Base-by-base conservation (phyloP, 805 yeast species). In the Starmerella stellata region DNA sequence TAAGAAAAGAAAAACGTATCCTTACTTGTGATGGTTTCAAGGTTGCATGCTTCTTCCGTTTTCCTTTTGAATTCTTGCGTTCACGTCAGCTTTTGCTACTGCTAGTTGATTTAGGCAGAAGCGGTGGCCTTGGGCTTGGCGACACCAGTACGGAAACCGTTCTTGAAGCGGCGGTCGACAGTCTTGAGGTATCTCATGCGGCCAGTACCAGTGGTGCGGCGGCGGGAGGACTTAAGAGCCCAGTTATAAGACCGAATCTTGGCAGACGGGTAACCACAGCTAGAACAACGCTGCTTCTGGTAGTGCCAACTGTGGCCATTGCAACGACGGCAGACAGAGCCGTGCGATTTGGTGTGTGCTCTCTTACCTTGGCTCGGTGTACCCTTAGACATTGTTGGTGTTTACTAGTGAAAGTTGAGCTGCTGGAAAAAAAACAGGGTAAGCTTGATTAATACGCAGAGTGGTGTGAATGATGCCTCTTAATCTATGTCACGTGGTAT, bases 211-310 rank as follows among this genome's bases (percentile, higher is more conserved):
- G 95, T 85, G 57, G 98, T 90, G 69, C 79, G 78, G 81, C 98
- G 83, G 82, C 98, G 83, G 78, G 85, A 81, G 63, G 95, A 94
- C 79, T 90, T 90, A 56, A 70, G 69, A 68, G 92, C 95, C 98
- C 98, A 90, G 95, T 90, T 90, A 93, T 62, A 59, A 36, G 60
- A 55, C 50, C 98, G 85, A 70, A 78, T 66, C 75, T 90, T 90
- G 60, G 96, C 96, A 62, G 96, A 82, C 72, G 98, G 98, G 78
- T 90, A 90, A 63, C 98, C 98, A 74, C 98, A 90, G 56, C 90
- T 69, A 66, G 96, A 66, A 74, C 98, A 90, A 61, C 94, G 82
- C 77, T 81, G 80, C 93, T 87, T 90, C 75, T 90, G 98, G 66
- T 78, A 70, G 74, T 90, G 96, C 93, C 87, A 87, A 48, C 95